phyloP scores from a whole-genome alignment of 768 basidiomycete genomes.

The Suillus brevipes region DNA sequence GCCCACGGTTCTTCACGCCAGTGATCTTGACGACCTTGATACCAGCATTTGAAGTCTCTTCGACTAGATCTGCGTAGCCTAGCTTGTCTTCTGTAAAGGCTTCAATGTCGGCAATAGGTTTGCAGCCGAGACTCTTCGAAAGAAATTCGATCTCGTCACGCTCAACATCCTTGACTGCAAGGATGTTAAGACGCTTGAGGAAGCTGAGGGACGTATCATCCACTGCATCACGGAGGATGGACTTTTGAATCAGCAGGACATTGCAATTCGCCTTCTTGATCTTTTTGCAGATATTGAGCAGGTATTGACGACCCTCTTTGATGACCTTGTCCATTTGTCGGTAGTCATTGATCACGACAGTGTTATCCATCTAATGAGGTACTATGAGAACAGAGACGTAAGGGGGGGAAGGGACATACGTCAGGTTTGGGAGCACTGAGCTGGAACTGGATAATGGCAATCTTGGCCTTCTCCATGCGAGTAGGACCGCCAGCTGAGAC shows the following conservation, averaged over 20 bases:
- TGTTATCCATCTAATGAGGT: constrained; percentile 91
- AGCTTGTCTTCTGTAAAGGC: constrained; percentile 98
- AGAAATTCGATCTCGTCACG: constrained; percentile 99
- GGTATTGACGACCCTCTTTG: constrained; percentile 97
- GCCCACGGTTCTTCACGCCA: constrained; percentile 91
- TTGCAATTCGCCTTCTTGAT: constrained; percentile 99
- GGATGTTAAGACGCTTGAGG: constrained; percentile 94
- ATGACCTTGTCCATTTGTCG: constrained; percentile 99
- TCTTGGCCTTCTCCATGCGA: constrained; percentile 97
- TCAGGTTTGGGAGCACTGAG: constrained; percentile 97
- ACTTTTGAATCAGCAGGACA: constrained; percentile 98
- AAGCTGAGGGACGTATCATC: constrained; percentile 97
- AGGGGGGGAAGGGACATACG: constrained; percentile 46
- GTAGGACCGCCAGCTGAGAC: constrained; percentile 89
- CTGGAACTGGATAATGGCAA: constrained; percentile 98
- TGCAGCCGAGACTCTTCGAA: constrained; percentile 90
- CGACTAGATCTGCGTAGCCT: constrained; percentile 93
- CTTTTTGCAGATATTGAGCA: constrained; percentile 97
- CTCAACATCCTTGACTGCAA: constrained; percentile 96
- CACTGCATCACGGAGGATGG: constrained; percentile 98
- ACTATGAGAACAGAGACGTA: neutral
- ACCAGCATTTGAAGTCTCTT: constrained; percentile 79
- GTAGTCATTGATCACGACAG: constrained; percentile 98
- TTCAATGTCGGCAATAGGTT: constrained; percentile 96
- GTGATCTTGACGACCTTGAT: constrained; percentile 93